These are phyloP conservation scores for Spergularia bocconei DNA, from an alignment of 148 eudicot species.

Conservation along the genomic window DNA sequence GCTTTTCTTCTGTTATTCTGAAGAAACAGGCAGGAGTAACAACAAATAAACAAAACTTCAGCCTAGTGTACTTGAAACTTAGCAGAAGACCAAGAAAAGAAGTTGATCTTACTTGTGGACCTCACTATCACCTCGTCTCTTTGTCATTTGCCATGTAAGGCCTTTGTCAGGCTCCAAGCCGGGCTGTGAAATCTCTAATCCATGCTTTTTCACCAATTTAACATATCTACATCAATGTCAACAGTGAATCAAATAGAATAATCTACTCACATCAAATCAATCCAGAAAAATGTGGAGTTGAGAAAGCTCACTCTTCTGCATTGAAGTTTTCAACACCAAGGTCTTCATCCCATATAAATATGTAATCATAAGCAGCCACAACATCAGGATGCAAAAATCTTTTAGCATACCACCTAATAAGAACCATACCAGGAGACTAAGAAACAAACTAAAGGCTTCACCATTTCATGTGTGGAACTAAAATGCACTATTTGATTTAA, in stretches of 20 bases:
- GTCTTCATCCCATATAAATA: slow-evolving; percentile 92
- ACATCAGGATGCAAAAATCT: slow-evolving; percentile 80
- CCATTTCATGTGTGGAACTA: too few relatives aligned
- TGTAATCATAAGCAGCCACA: slow-evolving; percentile 73
- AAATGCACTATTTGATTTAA: not conserved
- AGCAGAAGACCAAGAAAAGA: not conserved
- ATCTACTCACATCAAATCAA: not conserved
- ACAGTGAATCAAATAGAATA: not conserved
- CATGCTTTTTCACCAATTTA: slow-evolving; percentile 61
- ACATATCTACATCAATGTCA: slow-evolving; percentile 48
- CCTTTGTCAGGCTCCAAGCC: slow-evolving; percentile 64
- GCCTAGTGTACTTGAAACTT: not conserved
- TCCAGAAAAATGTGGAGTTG: not conserved
- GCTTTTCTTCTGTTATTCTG: slow-evolving; percentile 70
- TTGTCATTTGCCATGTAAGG: slow-evolving; percentile 88
- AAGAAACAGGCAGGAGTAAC: slow-evolving; percentile 3
- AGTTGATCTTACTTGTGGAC: slow-evolving; percentile 71
- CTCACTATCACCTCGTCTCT: slow-evolving; percentile 57
- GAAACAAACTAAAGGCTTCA: not conserved
- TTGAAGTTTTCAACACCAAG: slow-evolving; percentile 72
- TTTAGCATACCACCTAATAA: slow-evolving; percentile 86
- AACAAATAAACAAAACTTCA: not conserved
- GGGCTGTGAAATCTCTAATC: slow-evolving; percentile 87
- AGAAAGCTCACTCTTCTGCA: slow-evolving; percentile 52
- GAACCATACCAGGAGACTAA: not conserved